Conservation (phyloP, 768 basidiomycete species). For the Filobasidium wieringae region DNA sequence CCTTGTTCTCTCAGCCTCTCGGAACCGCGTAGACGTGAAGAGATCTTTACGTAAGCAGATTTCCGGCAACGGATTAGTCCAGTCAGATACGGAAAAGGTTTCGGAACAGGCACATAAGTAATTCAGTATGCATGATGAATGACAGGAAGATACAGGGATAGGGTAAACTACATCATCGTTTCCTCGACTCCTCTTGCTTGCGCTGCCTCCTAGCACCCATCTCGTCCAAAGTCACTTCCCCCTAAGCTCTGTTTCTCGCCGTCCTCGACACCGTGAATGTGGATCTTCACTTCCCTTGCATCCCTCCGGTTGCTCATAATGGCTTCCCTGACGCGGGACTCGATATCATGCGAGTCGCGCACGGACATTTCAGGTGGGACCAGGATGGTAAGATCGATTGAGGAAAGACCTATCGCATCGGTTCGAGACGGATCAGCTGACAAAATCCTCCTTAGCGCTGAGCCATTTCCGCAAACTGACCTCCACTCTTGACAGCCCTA, state of each 20-base stretch:
- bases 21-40: too few species aligned
- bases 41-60: too few species aligned
- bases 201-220: slow-evolving; percentile 28
- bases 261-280: slow-evolving; percentile 31
- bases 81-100: too few species aligned
- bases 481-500: slow-evolving; percentile 36
- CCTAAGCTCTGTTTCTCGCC: slow-evolving; percentile 8
- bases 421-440: slow-evolving; percentile 44
- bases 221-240: slow-evolving; percentile 26
- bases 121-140: too few species aligned
- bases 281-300: slow-evolving; percentile 35
- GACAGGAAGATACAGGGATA: too few species aligned
- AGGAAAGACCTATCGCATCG: slow-evolving; percentile 53
- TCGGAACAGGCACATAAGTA: too few species aligned
- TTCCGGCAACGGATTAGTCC: too few species aligned
- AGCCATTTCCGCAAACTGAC: slow-evolving; percentile 15
- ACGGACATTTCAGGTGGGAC: slow-evolving; percentile 55
- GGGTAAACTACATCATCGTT: too few species aligned
- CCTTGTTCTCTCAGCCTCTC: too few species aligned
- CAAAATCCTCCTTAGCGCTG: slow-evolving; percentile 41
- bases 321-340: slow-evolving; percentile 47
- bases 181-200: too few species aligned
- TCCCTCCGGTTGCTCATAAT: slow-evolving; percentile 38
- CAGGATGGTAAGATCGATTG: slow-evolving; percentile 66
- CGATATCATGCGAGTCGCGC: slow-evolving; percentile 49